A percentile compares a stretch with the other conserved stretches of the same genome.
Evolutionary conservation across 2,329 filamentous ascomycete species (phyloP).

Genomic region (Fusarium coffeatum): DNA sequence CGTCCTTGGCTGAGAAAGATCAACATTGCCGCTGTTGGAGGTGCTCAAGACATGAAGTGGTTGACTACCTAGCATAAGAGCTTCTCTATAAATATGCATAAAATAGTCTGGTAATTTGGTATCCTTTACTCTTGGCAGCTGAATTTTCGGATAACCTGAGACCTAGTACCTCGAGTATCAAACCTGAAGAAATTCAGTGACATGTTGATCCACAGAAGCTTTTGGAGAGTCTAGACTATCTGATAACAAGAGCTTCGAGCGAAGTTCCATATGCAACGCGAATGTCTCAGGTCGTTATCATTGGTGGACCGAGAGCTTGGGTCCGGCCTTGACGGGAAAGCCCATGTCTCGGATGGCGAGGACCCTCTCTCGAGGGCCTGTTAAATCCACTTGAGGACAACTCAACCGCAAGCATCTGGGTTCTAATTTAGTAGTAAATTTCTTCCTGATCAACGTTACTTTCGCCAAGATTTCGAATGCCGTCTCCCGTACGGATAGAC

Average conservation of each 20-base stretch:
- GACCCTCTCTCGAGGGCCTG: background rate
- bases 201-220: background rate
- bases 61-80: background rate
- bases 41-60: background rate
- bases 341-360: slow-evolving; percentile 14
- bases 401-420: background rate
- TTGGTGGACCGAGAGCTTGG: slow-evolving; percentile 12
- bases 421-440: slow-evolving; percentile 7
- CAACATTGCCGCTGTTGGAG: background rate
- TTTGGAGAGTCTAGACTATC: background rate
- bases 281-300: background rate
- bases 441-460: background rate
- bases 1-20: background rate
- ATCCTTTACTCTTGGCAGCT: background rate
- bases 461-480: slow-evolving; percentile 24
- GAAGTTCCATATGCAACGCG: background rate
- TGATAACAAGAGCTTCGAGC: background rate
- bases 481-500: background rate
- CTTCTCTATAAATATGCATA: background rate
- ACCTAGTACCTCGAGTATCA: background rate
- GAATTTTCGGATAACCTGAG: background rate
- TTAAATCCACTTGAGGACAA: slow-evolving; percentile 6
- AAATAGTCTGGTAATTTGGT: background rate
- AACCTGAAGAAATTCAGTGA: background rate
- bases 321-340: slow-evolving; percentile 6